Evolutionary conservation across 83 land plant genomes (phyloP), one percentile per base, ranked within the genome.

Genomic region (Larix sibirica): DNA sequence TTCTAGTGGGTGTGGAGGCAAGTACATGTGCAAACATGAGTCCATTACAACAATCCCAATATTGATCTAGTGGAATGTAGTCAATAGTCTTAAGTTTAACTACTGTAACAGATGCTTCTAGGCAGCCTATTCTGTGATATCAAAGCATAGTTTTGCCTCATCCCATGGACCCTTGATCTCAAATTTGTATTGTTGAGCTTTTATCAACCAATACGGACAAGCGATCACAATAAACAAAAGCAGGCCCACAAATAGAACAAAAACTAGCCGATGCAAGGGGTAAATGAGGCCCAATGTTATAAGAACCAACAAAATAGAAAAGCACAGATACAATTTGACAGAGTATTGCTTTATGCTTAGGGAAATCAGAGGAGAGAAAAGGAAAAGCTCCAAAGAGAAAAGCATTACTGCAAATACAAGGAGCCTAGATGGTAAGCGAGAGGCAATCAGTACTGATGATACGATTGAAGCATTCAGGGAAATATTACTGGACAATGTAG

Each of bases 161-260:
- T 97, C 99, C 98, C 98, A 97, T 3, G 99, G 99, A 50, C 99
- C 99, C 89, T 97, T 97, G 40, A 97, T 97, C 92, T 97, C 99
- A 88, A 95, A 96, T 85, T 97, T 97, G 85, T 94, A 95, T 78
- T 91, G 93, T 70, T 95, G 98, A 31, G 94, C 90, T 81, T 88
- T 88, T 36, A 97, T 89, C 75, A 97, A 91, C 98, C 97, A 97
- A 60, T 90, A 92, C 16, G 99, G 99, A 58, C 98, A 94, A 3
- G 95, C 89, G 0, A 97, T 73, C 20, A 84, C 90, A 2, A 97
- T 87, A 84, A 97, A 95, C 26, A 95, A 74, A 40, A 97, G 69
- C 1, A 94, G 83, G 16, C 73, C 82, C 6, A 87, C 36, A 58
- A 94, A 84, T 7, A 94, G 68, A 56, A 83, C 87, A 83, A 93